Conservation (phyloP, 495 filamentous ascomycete species). For the Penicillium ucsense region DNA sequence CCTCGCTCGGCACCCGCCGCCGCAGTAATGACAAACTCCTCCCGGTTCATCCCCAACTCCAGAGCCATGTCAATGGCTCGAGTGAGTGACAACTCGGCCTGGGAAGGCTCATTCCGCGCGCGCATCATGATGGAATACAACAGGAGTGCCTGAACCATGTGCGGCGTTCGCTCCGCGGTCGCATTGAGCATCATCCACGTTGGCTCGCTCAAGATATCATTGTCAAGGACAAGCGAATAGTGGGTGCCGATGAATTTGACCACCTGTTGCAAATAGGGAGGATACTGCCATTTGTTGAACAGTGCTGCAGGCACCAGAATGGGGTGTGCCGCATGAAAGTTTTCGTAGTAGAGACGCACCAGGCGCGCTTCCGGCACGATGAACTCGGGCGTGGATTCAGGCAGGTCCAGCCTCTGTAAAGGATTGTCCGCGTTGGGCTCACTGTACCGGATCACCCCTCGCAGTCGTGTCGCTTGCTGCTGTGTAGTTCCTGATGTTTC, state of each 20-base stretch:
- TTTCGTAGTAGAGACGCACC: not conserved
- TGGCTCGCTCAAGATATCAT: not conserved
- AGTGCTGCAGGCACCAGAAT: not conserved
- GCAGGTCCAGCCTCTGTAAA: not conserved
- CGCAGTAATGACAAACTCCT: not conserved
- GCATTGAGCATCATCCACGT: not conserved
- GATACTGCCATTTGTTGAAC: not conserved
- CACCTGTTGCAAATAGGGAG: not conserved
- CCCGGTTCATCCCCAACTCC: not conserved
- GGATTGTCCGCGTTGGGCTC: not conserved
- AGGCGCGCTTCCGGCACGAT: not conserved
- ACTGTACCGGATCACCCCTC: too few relatives aligned
- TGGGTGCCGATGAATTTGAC: not conserved
- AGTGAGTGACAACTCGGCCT: not conserved
- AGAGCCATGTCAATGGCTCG: not conserved
- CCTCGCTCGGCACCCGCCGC: not conserved
- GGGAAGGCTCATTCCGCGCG: not conserved
- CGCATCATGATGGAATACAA: not conserved
- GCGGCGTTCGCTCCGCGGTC: not conserved
- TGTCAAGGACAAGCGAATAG: not conserved
- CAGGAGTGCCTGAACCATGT: not conserved
- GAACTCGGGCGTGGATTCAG: not conserved
- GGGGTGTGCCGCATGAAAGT: not conserved
- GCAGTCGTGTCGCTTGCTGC: too few relatives aligned
- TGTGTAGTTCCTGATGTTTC: too few relatives aligned